Percentiles rank a stretch among this genome's conserved stretches.
Evolutionary conservation across 768 basidiomycete genomes (phyloP).

Genomic region (Amanita muscaria): DNA sequence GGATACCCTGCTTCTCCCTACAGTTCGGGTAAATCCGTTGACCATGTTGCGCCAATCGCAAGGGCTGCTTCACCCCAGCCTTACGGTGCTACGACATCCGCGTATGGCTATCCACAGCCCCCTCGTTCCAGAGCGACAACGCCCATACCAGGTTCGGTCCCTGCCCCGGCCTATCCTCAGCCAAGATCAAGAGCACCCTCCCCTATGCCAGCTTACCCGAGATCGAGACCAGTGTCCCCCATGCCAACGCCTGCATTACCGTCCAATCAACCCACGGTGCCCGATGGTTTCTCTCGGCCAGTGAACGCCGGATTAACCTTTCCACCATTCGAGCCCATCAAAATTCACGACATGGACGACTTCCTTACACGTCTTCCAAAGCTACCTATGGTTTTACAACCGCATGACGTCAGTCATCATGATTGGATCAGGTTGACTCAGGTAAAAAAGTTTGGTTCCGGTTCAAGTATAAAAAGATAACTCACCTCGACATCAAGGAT

Average conservation of each 20-base stretch:
- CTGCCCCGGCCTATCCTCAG: slow-evolving; percentile 33
- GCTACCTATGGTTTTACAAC: slow-evolving; percentile 62
- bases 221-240: slow-evolving; percentile 43
- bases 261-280: slow-evolving; percentile 41
- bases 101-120: slow-evolving; percentile 45
- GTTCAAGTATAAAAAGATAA: neutral
- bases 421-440: slow-evolving; percentile 79
- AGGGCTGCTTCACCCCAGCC: slow-evolving; percentile 38
- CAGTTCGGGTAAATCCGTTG: slow-evolving; percentile 18
- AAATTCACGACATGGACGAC: slow-evolving; percentile 71
- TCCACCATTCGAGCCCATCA: slow-evolving; percentile 60
- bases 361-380: slow-evolving; percentile 57
- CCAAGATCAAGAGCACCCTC: slow-evolving; percentile 12
- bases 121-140: slow-evolving; percentile 39
- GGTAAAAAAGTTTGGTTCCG: slow-evolving; percentile 25
- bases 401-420: slow-evolving; percentile 69
- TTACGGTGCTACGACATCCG: slow-evolving; percentile 50
- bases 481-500: slow-evolving; percentile 37
- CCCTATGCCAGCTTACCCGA: slow-evolving; percentile 10
- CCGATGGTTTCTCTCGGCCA: slow-evolving; percentile 69
- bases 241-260: slow-evolving; percentile 31
- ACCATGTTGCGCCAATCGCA: slow-evolving; percentile 25
- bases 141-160: slow-evolving; percentile 46
- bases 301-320: slow-evolving; percentile 61
- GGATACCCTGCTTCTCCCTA: slow-evolving; percentile 27